Evolutionary conservation across 2,329 filamentous ascomycete genomes (phyloP).

Genomic region (Didymella keratinophila): DNA sequence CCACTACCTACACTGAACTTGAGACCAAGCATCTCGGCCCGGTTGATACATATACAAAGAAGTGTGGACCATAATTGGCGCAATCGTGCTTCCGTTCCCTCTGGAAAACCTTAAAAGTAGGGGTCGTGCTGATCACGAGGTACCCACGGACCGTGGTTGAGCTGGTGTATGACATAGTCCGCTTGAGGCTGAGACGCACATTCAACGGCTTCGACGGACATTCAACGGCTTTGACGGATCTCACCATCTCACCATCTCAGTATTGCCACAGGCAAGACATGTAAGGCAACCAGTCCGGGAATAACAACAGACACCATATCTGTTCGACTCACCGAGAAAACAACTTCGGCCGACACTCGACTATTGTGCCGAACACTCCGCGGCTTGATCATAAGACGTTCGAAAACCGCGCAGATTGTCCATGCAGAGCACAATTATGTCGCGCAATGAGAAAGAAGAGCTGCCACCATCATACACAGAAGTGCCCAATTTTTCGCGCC

Average conservation of each 20-base stretch:
- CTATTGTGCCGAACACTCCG: background rate
- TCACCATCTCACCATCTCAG: too few species aligned
- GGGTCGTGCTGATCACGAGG: slow-evolving; percentile 2
- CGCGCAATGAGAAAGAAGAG: slow-evolving; percentile 24
- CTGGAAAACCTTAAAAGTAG: background rate
- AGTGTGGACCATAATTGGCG: too few species aligned
- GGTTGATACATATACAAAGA: too few species aligned
- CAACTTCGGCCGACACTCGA: too few species aligned
- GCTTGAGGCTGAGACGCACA: too few species aligned
- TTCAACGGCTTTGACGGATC: slow-evolving; percentile 10
- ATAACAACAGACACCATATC: background rate
- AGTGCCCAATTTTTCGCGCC: slow-evolving; percentile 20
- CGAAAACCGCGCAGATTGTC: too few species aligned
- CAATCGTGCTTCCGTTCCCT: too few species aligned
- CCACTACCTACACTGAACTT: too few species aligned
- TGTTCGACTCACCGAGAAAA: background rate
- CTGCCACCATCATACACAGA: slow-evolving; percentile 40
- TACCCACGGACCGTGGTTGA: slow-evolving; percentile 1
- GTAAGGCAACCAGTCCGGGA: too few species aligned
- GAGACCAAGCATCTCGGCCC: slow-evolving; percentile 17
- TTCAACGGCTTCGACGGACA: slow-evolving; percentile 23
- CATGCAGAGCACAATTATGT: too few species aligned
- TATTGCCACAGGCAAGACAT: too few species aligned
- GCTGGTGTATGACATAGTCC: too few species aligned
- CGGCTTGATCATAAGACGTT: background rate